Percentiles rank a stretch among this genome's conserved stretches.
These are phyloP conservation scores for Micractinium conductrix DNA, from an alignment of 139 green algal genomes.

Conservation along the genomic window DNA sequence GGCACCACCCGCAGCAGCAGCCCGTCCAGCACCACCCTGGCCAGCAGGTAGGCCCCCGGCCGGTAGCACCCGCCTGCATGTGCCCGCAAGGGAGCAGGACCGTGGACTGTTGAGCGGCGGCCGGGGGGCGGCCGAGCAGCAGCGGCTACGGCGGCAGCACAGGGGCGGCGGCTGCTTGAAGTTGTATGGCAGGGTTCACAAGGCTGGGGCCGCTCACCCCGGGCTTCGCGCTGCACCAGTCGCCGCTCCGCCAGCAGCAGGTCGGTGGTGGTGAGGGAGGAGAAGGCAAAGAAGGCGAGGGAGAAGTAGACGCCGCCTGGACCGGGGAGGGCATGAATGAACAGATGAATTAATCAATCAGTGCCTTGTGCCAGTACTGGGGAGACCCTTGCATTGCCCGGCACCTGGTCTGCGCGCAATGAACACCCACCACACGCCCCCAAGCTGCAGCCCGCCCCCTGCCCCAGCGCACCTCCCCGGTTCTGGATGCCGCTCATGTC, in stretches of 20 bases:
- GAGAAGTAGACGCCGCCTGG: conserved; percentile 82
- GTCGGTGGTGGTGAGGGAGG: conserved; percentile 72
- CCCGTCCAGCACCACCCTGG: conserved; percentile 72
- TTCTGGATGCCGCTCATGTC: conserved; percentile 72
- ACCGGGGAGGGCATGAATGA: too few relatives aligned
- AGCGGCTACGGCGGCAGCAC: too few relatives aligned
- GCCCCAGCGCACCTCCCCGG: too few relatives aligned
- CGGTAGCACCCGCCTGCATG: conserved; percentile 59
- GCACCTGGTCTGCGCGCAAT: too few relatives aligned
- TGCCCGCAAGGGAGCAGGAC: background rate
- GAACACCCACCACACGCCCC: too few relatives aligned
- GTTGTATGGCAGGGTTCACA: too few relatives aligned
- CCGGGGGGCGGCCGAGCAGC: too few relatives aligned
- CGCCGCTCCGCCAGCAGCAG: conserved; percentile 63
- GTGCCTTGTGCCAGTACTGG: too few relatives aligned
- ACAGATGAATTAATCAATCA: too few relatives aligned
- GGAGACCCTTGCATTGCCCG: too few relatives aligned
- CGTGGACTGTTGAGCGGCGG: background rate
- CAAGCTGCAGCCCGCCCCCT: too few relatives aligned
- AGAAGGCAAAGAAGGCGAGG: conserved; percentile 77
- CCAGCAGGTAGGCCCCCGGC: conserved; percentile 56
- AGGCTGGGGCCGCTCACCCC: conserved; percentile 28
- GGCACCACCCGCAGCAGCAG: conserved; percentile 77
- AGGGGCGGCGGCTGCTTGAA: too few relatives aligned
- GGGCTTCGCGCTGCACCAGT: conserved; percentile 54